Evolutionary conservation across 495 filamentous ascomycete genomes (phyloP).

Genomic region (Podospora conica): DNA sequence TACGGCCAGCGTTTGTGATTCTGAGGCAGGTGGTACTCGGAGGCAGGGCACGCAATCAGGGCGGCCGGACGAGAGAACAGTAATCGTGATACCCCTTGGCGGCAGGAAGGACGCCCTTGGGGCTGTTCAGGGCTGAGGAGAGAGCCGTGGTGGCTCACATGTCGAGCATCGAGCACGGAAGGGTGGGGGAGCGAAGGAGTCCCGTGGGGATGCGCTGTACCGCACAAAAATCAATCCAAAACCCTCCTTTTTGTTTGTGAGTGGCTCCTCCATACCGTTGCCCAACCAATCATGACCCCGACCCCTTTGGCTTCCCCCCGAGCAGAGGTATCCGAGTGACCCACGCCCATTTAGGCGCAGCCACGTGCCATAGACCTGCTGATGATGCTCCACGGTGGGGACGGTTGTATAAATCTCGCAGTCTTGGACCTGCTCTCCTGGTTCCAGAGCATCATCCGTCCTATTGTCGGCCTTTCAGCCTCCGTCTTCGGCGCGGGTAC

Average conservation of each 20-base stretch:
- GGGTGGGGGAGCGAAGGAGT: constrained; percentile 17
- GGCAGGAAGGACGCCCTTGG: not conserved
- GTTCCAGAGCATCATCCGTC: constrained; percentile 4
- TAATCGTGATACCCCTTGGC: not conserved
- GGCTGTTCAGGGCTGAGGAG: not conserved
- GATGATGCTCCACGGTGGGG: constrained; percentile 17
- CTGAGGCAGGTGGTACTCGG: not conserved
- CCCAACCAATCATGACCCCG: constrained; percentile 15
- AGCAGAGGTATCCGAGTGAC: not conserved
- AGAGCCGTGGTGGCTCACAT: not conserved
- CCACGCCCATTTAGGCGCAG: constrained; percentile 21
- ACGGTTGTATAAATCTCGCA: constrained; percentile 21
- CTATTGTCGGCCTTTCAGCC: constrained; percentile 4
- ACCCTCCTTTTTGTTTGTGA: constrained; percentile 20
- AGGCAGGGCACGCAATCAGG: not conserved
- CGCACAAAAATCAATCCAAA: constrained; percentile 17
- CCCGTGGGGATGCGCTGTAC: constrained; percentile 20
- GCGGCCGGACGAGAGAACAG: not conserved
- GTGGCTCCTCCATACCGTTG: constrained; percentile 12
- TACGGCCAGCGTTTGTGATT: not conserved
- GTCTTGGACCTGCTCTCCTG: constrained; percentile 6
- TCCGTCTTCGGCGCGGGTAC: constrained; percentile 11
- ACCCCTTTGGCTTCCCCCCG: not conserved
- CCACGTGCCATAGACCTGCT: constrained; percentile 24
- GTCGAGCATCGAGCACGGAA: not conserved